These are phyloP conservation scores for Orobanche coerulescens DNA, from an alignment of 257 asterid genomes.

Conservation along the genomic window DNA sequence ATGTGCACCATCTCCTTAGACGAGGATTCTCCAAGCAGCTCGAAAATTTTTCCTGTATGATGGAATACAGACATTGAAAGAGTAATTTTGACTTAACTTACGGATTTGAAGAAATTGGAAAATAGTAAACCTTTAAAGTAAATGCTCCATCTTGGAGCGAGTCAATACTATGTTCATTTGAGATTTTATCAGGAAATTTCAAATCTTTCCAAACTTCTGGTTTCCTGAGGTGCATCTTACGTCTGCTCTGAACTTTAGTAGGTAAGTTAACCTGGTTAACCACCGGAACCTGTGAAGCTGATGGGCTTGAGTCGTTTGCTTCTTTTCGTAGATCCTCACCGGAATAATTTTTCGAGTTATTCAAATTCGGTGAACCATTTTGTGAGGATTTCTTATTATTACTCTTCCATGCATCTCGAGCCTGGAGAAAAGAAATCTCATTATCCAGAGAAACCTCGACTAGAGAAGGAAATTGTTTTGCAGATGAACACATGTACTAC, in stretches of 20 bases:
- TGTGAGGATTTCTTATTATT: constrained; percentile 50
- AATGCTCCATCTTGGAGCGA: constrained; percentile 29
- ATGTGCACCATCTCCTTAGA: constrained; percentile 75
- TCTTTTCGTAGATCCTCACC: constrained; percentile 58
- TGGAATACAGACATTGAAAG: constrained; percentile 15
- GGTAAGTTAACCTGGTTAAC: constrained; percentile 45
- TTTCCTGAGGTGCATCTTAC: constrained; percentile 43
- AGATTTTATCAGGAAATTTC: constrained; percentile 36
- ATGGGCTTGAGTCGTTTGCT: constrained; percentile 61
- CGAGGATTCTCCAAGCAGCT: constrained; percentile 53
- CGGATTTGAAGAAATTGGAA: constrained; percentile 14
- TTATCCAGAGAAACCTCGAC: constrained; percentile 22
- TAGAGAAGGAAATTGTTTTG: constrained; percentile 12
- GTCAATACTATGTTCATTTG: constrained; percentile 32
- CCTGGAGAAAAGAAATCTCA: constrained; percentile 38
- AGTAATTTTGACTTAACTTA: constrained; percentile 10
- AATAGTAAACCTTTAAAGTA: constrained; percentile 41
- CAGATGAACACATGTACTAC: constrained; percentile 5
- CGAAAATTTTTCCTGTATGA: constrained; percentile 48
- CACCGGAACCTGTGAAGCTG: constrained; percentile 42
- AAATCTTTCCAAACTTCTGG: constrained; percentile 38
- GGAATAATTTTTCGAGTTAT: constrained; percentile 50
- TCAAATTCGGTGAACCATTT: constrained; percentile 46
- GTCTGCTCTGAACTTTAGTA: constrained; percentile 58
- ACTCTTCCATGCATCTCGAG: constrained; percentile 40